Evolutionary conservation across 495 filamentous ascomycete species (phyloP), one percentile per base, ranked within the genome.

Genomic region (Daldinia decipiens): DNA sequence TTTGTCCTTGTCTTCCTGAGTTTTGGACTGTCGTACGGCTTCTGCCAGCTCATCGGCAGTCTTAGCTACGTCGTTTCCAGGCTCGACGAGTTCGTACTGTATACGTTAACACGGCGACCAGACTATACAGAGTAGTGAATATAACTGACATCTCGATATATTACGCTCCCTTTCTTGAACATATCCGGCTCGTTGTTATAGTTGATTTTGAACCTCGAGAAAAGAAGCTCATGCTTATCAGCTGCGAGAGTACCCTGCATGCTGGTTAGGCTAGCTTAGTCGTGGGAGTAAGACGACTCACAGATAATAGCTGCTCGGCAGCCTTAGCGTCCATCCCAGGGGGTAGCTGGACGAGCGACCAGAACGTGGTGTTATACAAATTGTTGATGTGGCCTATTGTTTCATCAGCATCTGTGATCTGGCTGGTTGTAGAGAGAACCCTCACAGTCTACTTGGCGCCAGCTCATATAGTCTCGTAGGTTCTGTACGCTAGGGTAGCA

Each of bases 181-280:
- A 95, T 93, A 52, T 96, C 93, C 0, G 87, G 87, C 78, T 98
- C 95, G 71, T 97, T 93, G 79, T 98, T 98, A 81, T 99, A 99
- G 76, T 99, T 99, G 71, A 98, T 95, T 2, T 87, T 86, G 77
- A 97, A 98, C 34, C 86, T 85, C 9, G 90, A 92, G 78, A 95
- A 99, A 3, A 99, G 84, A 32, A 99, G 94, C 80, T 99, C 95
- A 63, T 99, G 95, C 82, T 99, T 99, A 71, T 97, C 93, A 3
- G 87, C 83, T 0, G 95, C 86, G 1, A 93, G 77, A 0, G 95
- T 96, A 2, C 94, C 94, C 90, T 96, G 19, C 27, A 19, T 17
- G 59, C 21, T 69, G 8, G 47, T 74, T 40, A 74, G 53, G 50
- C 17, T 50, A 29, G 7, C 4, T 19, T 26, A n/a, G 19, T 11